Percentiles rank a stretch among this genome's conserved stretches.
Conservation (phyloP, 2,329 filamentous ascomycete genomes). For the Curvularia verruculosa region DNA sequence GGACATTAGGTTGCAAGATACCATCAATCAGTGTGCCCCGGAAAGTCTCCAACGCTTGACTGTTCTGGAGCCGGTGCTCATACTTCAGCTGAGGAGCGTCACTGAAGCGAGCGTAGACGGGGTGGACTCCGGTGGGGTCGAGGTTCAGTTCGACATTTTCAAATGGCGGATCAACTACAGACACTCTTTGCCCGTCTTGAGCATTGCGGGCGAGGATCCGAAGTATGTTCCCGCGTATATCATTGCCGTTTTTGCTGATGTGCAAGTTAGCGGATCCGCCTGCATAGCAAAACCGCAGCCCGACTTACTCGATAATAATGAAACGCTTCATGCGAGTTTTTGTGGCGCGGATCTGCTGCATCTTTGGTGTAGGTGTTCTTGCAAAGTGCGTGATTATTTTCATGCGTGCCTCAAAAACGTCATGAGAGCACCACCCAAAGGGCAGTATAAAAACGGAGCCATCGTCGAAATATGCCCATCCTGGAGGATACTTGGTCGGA, state of each 20-base stretch:
- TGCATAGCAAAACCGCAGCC: neutral
- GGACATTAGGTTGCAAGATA: constrained; percentile 29
- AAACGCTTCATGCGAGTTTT: constrained; percentile 11
- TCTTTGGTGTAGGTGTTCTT: constrained; percentile 12
- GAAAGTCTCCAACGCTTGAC: constrained; percentile 19
- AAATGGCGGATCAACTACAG: constrained; percentile 12
- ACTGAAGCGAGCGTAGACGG: constrained; percentile 8
- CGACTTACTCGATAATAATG: constrained; percentile 22
- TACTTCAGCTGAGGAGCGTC: constrained; percentile 3
- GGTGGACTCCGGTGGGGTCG: constrained; percentile 4
- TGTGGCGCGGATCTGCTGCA: constrained; percentile 11
- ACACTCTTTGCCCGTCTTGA: constrained; percentile 12
- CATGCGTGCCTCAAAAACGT: constrained; percentile 25
- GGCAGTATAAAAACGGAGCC: constrained; percentile 28
- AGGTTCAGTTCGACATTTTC: constrained; percentile 14
- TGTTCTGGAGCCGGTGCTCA: neutral
- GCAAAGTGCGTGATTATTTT: constrained; percentile 22
- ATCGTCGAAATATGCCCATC: constrained; percentile 34
- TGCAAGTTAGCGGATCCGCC: neutral
- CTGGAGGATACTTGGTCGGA: neutral
- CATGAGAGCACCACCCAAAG: constrained; percentile 12
- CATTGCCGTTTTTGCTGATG: constrained; percentile 9
- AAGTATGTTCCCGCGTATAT: neutral
- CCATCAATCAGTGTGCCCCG: constrained; percentile 30
- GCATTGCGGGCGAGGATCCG: constrained; percentile 21